Evolutionary conservation across 768 basidiomycete genomes (phyloP).

Genomic region (Amanita rimosa): DNA sequence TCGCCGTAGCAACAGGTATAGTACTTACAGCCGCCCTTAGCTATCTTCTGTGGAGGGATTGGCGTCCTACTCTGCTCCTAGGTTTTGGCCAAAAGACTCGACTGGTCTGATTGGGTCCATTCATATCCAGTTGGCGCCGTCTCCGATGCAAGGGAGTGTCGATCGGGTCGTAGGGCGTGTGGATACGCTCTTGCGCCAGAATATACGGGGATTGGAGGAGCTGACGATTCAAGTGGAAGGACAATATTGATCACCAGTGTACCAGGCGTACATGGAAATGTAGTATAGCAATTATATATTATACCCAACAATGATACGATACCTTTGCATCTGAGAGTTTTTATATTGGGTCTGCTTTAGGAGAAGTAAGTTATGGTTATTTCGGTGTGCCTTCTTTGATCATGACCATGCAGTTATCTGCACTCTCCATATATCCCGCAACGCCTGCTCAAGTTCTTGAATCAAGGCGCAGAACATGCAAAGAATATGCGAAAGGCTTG

Average conservation of each 20-base stretch:
- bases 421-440: constrained; percentile 33
- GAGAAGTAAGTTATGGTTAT: no score
- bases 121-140: constrained; percentile 74
- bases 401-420: not conserved
- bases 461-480: constrained; percentile 25
- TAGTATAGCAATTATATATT: not conserved
- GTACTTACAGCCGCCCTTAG: constrained; percentile 27
- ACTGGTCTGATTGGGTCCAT: constrained; percentile 81
- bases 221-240: constrained; percentile 82
- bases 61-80: constrained; percentile 64
- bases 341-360: no score
- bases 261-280: not conserved
- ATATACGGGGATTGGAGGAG: constrained; percentile 78
- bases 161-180: constrained; percentile 74
- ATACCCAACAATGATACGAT: not conserved
- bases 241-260: not conserved
- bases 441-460: constrained; percentile 32
- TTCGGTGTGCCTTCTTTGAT: no score
- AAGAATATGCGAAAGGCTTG: constrained; percentile 32
- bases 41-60: constrained; percentile 69
- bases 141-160: constrained; percentile 47
- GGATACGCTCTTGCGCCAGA: constrained; percentile 54
- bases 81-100: constrained; percentile 96
- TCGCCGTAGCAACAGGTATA: not conserved
- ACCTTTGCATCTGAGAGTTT: not conserved